phyloP scores from a whole-genome alignment of 1,139 yeast species.

The Magnusiomyces paraingens region DNA sequence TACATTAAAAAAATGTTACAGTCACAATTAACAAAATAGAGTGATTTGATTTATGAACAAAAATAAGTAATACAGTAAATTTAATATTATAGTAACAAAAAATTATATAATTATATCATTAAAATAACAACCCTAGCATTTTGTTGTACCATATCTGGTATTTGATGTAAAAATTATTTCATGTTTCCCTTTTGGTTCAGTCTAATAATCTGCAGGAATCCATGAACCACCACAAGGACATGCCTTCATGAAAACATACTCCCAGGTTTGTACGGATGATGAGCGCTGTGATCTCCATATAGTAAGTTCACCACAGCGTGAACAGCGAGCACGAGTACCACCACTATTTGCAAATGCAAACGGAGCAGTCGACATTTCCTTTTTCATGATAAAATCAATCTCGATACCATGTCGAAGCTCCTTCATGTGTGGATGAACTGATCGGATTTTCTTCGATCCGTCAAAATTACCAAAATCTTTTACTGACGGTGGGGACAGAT shows the following conservation, averaged over 20 bases:
- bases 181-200: too few relatives aligned
- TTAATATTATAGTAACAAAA: not conserved
- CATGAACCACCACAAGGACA: slow-evolving; percentile 67
- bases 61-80: not conserved
- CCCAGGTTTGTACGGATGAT: slow-evolving; percentile 49
- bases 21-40: not conserved
- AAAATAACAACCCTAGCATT: too few relatives aligned
- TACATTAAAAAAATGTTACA: slow-evolving; percentile 21
- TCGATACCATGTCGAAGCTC: slow-evolving; percentile 13
- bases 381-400: slow-evolving; percentile 31
- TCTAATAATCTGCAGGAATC: slow-evolving; percentile 13
- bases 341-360: slow-evolving; percentile 19
- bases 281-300: slow-evolving; percentile 33
- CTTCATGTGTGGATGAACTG: slow-evolving; percentile 3
- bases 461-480: not conserved
- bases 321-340: slow-evolving; percentile 43
- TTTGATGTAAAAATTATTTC: too few relatives aligned
- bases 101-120: too few relatives aligned
- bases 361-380: slow-evolving; percentile 24
- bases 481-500: not conserved
- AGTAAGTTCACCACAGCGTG: slow-evolving; percentile 62
- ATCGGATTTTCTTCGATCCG: not conserved
- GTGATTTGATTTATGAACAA: not conserved
- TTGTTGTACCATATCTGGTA: too few relatives aligned
- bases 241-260: slow-evolving; percentile 64